These are phyloP conservation scores for Allium cepa DNA, from an alignment of 106 monocot genomes.

Conservation along the genomic window DNA sequence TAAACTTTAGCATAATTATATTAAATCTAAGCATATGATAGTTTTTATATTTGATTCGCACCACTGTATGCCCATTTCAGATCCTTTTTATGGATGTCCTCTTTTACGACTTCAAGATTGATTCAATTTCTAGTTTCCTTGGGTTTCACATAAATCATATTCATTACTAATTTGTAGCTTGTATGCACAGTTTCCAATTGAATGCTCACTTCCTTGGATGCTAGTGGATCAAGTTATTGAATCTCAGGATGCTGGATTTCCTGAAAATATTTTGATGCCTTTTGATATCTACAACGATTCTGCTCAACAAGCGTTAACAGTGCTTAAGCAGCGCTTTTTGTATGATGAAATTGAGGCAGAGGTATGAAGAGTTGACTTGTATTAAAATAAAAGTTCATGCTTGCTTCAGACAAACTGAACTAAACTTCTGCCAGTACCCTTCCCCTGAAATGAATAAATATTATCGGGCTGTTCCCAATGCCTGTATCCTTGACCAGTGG, in stretches of 20 bases:
- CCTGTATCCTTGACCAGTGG: no score
- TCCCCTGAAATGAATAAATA: no score
- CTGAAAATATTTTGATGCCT: constrained; percentile 92
- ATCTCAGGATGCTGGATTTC: constrained; percentile 72
- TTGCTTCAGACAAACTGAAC: no score
- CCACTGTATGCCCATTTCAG: no score
- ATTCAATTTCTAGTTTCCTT: not conserved
- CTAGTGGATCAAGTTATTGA: constrained; percentile 81
- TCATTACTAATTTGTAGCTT: constrained; percentile 5
- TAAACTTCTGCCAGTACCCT: no score
- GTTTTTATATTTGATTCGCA: no score
- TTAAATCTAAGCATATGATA: no score
- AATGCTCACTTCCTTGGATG: constrained; percentile 99
- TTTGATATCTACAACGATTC: constrained; percentile 99
- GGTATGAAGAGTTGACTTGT: constrained; percentile 27
- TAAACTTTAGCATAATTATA: no score
- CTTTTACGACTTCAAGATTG: no score
- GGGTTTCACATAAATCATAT: not conserved
- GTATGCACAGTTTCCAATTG: constrained; percentile 83
- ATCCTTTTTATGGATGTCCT: no score
- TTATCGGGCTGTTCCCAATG: no score
- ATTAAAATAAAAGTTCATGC: not conserved
- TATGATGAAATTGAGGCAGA: constrained; percentile 99
- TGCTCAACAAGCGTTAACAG: constrained; percentile 75
- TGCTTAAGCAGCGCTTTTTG: constrained; percentile 88